These are phyloP conservation scores for Fomitopsis serialis DNA, from an alignment of 768 basidiomycete genomes.

Conservation along the genomic window DNA sequence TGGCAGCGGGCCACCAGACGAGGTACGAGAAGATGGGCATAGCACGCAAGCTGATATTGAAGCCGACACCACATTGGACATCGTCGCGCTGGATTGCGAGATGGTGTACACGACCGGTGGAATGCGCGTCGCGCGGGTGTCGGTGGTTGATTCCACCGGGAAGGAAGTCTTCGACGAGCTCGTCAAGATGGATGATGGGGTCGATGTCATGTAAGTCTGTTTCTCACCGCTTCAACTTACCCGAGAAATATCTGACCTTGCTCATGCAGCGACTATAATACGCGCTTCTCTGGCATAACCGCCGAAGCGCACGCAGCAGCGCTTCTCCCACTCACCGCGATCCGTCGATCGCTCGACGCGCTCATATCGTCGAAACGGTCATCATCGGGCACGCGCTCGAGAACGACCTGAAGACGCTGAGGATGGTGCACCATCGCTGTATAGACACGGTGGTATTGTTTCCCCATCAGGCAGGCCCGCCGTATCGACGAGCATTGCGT, in stretches of 20 bases:
- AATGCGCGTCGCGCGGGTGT: slow-evolving; percentile 85
- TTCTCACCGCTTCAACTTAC: not conserved
- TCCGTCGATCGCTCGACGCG: slow-evolving; percentile 62
- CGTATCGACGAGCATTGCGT: slow-evolving; percentile 73
- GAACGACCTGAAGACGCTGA: slow-evolving; percentile 88
- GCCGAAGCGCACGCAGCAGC: slow-evolving; percentile 54
- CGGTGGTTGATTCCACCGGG: slow-evolving; percentile 77
- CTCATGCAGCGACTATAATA: slow-evolving; percentile 74
- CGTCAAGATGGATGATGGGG: slow-evolving; percentile 74
- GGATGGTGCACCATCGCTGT: slow-evolving; percentile 79
- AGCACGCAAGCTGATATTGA: slow-evolving; percentile 11
- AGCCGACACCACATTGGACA: slow-evolving; percentile 48
- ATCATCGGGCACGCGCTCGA: slow-evolving; percentile 89
- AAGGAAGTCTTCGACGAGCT: slow-evolving; percentile 76
- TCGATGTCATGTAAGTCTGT: slow-evolving; percentile 63
- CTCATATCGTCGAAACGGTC: slow-evolving; percentile 76
- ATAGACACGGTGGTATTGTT: slow-evolving; percentile 88
- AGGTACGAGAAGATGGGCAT: slow-evolving; percentile 9
- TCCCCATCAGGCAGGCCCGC: slow-evolving; percentile 74
- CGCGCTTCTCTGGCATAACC: slow-evolving; percentile 83
- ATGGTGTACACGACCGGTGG: slow-evolving; percentile 96
- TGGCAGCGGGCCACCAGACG: not conserved
- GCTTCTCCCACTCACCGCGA: slow-evolving; percentile 54
- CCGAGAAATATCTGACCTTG: slow-evolving; percentile 3
- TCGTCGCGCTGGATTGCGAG: slow-evolving; percentile 93